Evolutionary conservation across 768 basidiomycete species (phyloP).

Genomic region (Lentinula guzmanii): DNA sequence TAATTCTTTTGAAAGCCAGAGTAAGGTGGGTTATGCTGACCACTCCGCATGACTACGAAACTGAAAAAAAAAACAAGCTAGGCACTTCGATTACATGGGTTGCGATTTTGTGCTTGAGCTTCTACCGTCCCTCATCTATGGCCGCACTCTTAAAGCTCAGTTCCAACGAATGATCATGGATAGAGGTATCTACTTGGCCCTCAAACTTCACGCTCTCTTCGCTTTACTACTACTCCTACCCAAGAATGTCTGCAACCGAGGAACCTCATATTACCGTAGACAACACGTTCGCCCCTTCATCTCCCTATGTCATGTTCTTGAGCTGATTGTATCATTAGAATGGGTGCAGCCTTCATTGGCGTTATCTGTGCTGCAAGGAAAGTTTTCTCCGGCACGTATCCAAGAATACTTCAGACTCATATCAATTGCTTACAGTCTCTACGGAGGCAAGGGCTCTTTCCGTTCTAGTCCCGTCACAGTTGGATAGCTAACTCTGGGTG

Average conservation of each 20-base stretch:
- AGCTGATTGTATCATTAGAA: slow-evolving; percentile 21
- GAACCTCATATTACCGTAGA: slow-evolving; percentile 17
- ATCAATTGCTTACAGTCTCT: slow-evolving; percentile 27
- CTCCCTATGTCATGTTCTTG: background rate
- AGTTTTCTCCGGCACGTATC: background rate
- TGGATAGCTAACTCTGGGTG: background rate
- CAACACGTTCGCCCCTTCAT: slow-evolving; percentile 27
- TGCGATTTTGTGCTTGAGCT: background rate
- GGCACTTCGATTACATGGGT: slow-evolving; percentile 7
- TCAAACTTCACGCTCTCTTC: background rate
- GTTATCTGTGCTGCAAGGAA: slow-evolving; percentile 43
- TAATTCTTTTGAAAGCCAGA: background rate
- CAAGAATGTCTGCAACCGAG: background rate
- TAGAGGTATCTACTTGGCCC: background rate
- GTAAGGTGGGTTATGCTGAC: background rate
- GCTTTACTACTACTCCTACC: background rate
- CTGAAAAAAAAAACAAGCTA: background rate
- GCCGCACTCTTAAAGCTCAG: background rate
- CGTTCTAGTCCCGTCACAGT: background rate
- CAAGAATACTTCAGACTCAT: no score
- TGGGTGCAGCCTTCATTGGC: slow-evolving; percentile 47
- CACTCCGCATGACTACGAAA: background rate
- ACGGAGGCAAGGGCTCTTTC: slow-evolving; percentile 36
- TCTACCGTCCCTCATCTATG: background rate
- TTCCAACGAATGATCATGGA: background rate